A percentile compares a stretch with the other conserved stretches of the same genome.
Evolutionary conservation across 163 green algal species (phyloP).

Genomic region (Smithsoniella earleae): DNA sequence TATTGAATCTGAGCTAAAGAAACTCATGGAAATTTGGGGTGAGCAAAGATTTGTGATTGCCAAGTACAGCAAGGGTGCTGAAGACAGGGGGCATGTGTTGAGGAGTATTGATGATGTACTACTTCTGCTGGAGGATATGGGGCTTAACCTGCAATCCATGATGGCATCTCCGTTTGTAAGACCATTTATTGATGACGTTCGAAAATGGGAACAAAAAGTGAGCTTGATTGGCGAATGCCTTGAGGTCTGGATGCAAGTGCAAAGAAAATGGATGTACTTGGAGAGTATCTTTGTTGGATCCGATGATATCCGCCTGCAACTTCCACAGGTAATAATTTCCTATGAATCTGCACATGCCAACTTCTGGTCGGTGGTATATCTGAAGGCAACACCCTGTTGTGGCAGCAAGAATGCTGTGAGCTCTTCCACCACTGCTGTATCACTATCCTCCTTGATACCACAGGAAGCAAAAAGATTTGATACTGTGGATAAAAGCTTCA

Average conservation of each 20-base stretch:
- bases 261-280: constrained; percentile 87
- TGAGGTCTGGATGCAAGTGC: constrained; percentile 78
- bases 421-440: too few relatives aligned
- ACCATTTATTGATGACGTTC: constrained; percentile 62
- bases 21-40: constrained; percentile 65
- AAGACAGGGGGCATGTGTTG: constrained; percentile 63
- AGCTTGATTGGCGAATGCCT: constrained; percentile 69
- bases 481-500: constrained; percentile 66
- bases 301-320: constrained; percentile 78
- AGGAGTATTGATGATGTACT: constrained; percentile 61
- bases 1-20: constrained; percentile 78
- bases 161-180: constrained; percentile 67
- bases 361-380: too few relatives aligned
- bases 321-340: too few relatives aligned
- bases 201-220: constrained; percentile 64
- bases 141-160: constrained; percentile 79
- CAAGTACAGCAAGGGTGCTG: constrained; percentile 63
- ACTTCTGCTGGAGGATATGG: constrained; percentile 77
- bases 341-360: too few relatives aligned
- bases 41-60: constrained; percentile 66
- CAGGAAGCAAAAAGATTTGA: constrained; percentile 80
- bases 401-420: too few relatives aligned
- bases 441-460: too few relatives aligned
- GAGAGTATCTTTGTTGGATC: constrained; percentile 74
- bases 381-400: too few relatives aligned